Conservation (phyloP, 2,329 filamentous ascomycete genomes). For the Basipetospora chlamydospora region DNA sequence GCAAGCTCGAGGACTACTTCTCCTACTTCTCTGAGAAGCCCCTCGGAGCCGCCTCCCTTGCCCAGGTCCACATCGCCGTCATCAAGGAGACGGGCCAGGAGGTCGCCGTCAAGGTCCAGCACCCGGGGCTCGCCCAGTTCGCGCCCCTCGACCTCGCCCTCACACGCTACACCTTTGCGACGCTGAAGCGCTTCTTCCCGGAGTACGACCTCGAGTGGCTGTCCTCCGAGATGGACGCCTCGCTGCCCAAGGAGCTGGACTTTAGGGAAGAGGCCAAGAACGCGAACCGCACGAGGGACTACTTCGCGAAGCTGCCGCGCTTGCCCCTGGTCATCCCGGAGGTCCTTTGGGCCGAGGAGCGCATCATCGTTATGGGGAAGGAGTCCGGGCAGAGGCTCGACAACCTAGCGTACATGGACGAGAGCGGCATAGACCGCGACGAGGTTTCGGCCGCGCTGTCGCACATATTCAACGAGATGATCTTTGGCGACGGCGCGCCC, state of each 20-base stretch:
- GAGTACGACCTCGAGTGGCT: slow-evolving; percentile 97
- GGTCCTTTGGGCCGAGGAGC: slow-evolving; percentile 75
- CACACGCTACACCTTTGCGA: slow-evolving; percentile 79
- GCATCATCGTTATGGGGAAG: slow-evolving; percentile 92
- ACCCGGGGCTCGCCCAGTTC: slow-evolving; percentile 81
- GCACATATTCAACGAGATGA: slow-evolving; percentile 98
- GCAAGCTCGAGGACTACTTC: slow-evolving; percentile 68
- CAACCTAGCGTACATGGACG: slow-evolving; percentile 75
- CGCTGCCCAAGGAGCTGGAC: slow-evolving; percentile 80
- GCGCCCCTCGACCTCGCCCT: slow-evolving; percentile 74
- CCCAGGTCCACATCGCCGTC: slow-evolving; percentile 83
- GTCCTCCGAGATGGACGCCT: slow-evolving; percentile 81
- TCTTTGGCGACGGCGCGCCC: slow-evolving; percentile 78
- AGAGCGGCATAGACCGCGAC: slow-evolving; percentile 78
- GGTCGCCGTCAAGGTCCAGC: slow-evolving; percentile 94
- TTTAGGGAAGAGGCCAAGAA: slow-evolving; percentile 79
- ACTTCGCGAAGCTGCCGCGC: slow-evolving; percentile 61
- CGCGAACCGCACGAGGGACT: slow-evolving; percentile 60
- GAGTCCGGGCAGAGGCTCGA: slow-evolving; percentile 77
- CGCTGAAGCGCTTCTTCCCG: slow-evolving; percentile 83
- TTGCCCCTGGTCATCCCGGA: slow-evolving; percentile 79
- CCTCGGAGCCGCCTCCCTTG: slow-evolving; percentile 84
- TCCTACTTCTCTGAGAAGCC: slow-evolving; percentile 67
- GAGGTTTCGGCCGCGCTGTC: slow-evolving; percentile 87
- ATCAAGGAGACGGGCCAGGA: slow-evolving; percentile 68